Evolutionary conservation across 805 yeast species (phyloP), one percentile per base, ranked within the genome.

Genomic region (Candida parachauliodes): DNA sequence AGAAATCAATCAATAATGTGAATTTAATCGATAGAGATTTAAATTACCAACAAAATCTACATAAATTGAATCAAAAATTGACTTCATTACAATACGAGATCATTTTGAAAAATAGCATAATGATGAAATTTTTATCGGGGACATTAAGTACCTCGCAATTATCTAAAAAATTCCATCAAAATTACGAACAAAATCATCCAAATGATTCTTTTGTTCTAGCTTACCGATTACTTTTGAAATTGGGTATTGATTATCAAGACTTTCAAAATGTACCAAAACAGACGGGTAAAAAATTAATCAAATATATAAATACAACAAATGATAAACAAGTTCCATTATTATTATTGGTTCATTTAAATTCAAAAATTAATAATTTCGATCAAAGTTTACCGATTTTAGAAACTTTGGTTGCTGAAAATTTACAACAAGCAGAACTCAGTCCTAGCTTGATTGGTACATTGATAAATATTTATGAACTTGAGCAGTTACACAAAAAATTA

Each of bases 391-490:
- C 50, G 7, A 40, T 65, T 6, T 52, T 75, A 32, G 75, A 73
- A 47, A 48, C 52, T 19, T 40, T 63, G 4, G 44, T 48, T 24
- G 40, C 42, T 0, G 38, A 37, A 14, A 44, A 44, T 23, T 28
- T 55, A 15, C n/a, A 34, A 8, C 35, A 37, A 7, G 70, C 68
- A 41, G 46, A 49, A 16, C 35, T 64, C 2, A 33, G 51, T 29
- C 81, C 85, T 2, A 75, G 76, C 3, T 52, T 82, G 31, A 62
- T 74, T 27, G 76, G 78, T 19, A 57, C 72, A 4, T 55, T 79
- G 20, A 61, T 73, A 8, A 62, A 75, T 10, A 50, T 81, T 5
- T 77, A 74, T 52, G 81, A 76, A 44, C 42, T 54, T 9, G 54
- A 69, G 30, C 70, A 73, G 29, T 60, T 62, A 17, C 37, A 44